These are phyloP conservation scores for Moesziomyces aphidis DNA, from an alignment of 1,284 basidiomycete species.

Conservation along the genomic window DNA sequence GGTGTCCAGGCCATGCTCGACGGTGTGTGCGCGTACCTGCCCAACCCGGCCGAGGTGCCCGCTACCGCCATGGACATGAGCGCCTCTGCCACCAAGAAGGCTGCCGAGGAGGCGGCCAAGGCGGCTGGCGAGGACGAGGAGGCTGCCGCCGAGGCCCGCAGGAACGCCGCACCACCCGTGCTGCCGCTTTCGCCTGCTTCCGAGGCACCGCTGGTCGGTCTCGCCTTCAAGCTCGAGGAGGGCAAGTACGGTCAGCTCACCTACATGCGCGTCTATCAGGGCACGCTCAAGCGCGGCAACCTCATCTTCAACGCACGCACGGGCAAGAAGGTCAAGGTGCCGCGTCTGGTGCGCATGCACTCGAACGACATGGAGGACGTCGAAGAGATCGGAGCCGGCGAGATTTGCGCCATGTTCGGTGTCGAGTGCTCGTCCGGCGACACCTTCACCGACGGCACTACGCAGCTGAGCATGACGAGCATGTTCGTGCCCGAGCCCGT, in stretches of 20 bases:
- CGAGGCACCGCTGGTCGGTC: constrained; percentile 86
- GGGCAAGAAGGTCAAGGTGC: constrained; percentile 98
- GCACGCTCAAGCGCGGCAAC: constrained; percentile 84
- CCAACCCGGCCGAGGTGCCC: constrained; percentile 84
- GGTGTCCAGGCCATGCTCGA: constrained; percentile 94
- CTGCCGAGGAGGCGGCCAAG: constrained; percentile 52
- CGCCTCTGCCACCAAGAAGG: constrained; percentile 70
- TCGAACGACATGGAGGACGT: constrained; percentile 99
- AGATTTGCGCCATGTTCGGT: constrained; percentile 99
- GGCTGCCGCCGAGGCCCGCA: constrained; percentile 49
- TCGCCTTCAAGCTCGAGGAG: constrained; percentile 99
- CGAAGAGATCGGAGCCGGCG: constrained; percentile 92
- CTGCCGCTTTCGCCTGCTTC: constrained; percentile 61
- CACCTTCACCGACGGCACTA: constrained; percentile 80
- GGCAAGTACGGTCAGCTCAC: constrained; percentile 97
- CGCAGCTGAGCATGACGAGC: constrained; percentile 75
- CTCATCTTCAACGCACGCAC: constrained; percentile 93
- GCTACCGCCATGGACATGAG: constrained; percentile 87
- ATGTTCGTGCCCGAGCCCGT: constrained; percentile 99
- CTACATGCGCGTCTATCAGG: constrained; percentile 99
- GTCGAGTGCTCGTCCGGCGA: constrained; percentile 98
- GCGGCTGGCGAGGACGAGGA: constrained; percentile 52
- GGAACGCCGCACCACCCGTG: constrained; percentile 52
- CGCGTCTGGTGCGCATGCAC: constrained; percentile 96
- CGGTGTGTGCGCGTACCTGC: constrained; percentile 94